These are phyloP conservation scores for Hondaea fermentalgiana DNA, from an alignment of 108 stramenopile species.

Conservation along the genomic window DNA sequence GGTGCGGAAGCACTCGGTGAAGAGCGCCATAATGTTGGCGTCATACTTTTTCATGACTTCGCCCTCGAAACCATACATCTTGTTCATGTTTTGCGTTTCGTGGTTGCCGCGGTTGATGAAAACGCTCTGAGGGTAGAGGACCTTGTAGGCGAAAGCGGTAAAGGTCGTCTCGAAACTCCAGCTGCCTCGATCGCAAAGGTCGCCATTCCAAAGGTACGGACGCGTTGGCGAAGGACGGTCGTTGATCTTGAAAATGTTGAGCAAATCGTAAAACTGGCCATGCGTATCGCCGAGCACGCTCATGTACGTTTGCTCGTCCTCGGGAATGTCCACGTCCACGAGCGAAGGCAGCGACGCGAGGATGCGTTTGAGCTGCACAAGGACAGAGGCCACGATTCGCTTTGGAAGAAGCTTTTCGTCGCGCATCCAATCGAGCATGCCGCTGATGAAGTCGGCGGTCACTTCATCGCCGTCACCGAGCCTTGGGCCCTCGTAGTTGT, in stretches of 20 bases:
- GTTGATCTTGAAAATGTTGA: constrained; percentile 90
- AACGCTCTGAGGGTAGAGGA: constrained; percentile 69
- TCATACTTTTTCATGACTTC: constrained; percentile 97
- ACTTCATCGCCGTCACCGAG: constrained; percentile 45
- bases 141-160: constrained; percentile 76
- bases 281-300: constrained; percentile 91
- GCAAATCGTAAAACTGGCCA: constrained; percentile 97
- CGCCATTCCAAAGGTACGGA: constrained; percentile 96
- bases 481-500: constrained; percentile 77
- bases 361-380: constrained; percentile 57
- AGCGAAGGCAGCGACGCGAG: constrained; percentile 58
- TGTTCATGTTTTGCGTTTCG: constrained; percentile 97
- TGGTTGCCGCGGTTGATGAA: constrained; percentile 84
- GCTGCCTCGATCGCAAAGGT: constrained; percentile 93
- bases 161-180: constrained; percentile 89
- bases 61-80: constrained; percentile 96
- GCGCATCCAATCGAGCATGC: constrained; percentile 70
- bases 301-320: not conserved
- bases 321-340: constrained; percentile 63
- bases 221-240: constrained; percentile 68
- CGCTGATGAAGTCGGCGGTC: constrained; percentile 70
- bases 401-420: constrained; percentile 86
- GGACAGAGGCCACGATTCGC: constrained; percentile 70
- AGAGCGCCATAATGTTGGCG: constrained; percentile 82
- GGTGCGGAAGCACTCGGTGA: constrained; percentile 80